Base-by-base conservation (phyloP, 2,329 filamentous ascomycete species). In the Tolypocladium ophioglossoides region DNA sequence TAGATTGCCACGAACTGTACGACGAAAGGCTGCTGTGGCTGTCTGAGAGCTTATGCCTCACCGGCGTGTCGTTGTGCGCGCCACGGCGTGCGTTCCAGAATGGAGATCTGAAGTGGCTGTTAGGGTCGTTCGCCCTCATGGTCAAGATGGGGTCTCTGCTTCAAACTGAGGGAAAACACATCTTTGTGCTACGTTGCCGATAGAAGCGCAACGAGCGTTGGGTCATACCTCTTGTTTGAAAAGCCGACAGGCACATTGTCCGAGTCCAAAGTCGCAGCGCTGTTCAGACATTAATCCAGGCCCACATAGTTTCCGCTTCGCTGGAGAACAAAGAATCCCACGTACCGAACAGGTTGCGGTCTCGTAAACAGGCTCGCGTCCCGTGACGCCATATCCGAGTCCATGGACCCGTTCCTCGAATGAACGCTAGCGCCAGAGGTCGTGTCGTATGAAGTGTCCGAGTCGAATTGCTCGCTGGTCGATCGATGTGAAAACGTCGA, bases 1-100 rank as follows among this genome's bases (percentile, higher is more conserved):
- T 66, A 1, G 76, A 78, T 1, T 69, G 72, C 3, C 77, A 74
- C 3, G 76, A 75, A 20, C 72, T 71, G 61, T 74, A 75, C 1
- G 74, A 78, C 3, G 77, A 77, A 18, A 78, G 64, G 54, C 75
- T 82, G 68, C 77, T 78, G 52, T 73, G 71, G 58, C 78, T 81
- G 59, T 76, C 73, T 0, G 78, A 80, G 53, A 67, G 56, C 49
- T 59, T 66, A 56, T 70, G 68, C 12, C 56, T 63, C 12, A 57
- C 52, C 7, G 53, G 37, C 20, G 46, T 34, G n/a, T 55, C 52
- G 32, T 38, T 35, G 40, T 52, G 47, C 20, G 37, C 18, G 24
- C 50, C 32, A 8, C 38, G 22, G 27, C 34, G 49, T 1, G 52
- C 57, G 40, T 58, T 54, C 50, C 57, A 54, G 11, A 41, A 40